Percentiles rank a stretch among this genome's conserved stretches.
phyloP scores from a whole-genome alignment of 805 yeast genomes.

The Schwanniomyces sp. region DNA sequence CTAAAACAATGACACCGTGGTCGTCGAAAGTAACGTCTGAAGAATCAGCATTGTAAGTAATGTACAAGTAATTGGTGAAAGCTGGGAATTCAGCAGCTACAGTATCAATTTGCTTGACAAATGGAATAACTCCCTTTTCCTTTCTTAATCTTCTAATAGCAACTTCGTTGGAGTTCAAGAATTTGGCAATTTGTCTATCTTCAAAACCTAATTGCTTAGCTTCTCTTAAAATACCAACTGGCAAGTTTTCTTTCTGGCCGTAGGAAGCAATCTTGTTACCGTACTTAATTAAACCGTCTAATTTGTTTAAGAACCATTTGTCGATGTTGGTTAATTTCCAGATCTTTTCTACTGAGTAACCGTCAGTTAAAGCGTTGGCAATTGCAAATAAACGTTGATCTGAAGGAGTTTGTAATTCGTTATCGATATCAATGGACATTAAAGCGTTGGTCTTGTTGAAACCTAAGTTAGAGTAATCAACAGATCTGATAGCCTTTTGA shows the following conservation, averaged over 20 bases:
- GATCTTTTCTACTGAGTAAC: conserved; percentile 88
- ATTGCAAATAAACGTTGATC: conserved; percentile 95
- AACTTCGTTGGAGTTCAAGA: conserved; percentile 85
- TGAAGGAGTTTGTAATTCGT: conserved; percentile 94
- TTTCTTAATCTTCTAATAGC: conserved; percentile 88
- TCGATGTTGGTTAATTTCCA: conserved; percentile 91
- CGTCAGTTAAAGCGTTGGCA: conserved; percentile 88
- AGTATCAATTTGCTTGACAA: conserved; percentile 95
- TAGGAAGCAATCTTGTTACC: conserved; percentile 60
- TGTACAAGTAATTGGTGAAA: conserved; percentile 87
- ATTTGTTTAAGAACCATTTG: conserved; percentile 92
- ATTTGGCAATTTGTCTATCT: conserved; percentile 93
- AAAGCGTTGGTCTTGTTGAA: conserved; percentile 82
- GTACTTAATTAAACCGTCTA: conserved; percentile 70
- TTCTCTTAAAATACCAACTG: conserved; percentile 63
- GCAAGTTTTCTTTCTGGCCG: conserved; percentile 60
- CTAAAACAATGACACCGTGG: conserved; percentile 91
- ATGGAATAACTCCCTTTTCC: conserved; percentile 84
- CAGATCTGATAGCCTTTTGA: conserved; percentile 95
- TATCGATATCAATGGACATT: conserved; percentile 88
- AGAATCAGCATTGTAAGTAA: conserved; percentile 89
- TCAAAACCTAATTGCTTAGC: conserved; percentile 97
- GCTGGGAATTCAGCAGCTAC: conserved; percentile 99
- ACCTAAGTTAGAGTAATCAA: conserved; percentile 94
- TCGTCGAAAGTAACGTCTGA: conserved; percentile 89